Evolutionary conservation across 1,139 yeast species (phyloP), one percentile per base, ranked within the genome.

Genomic region (Kodamaea fungicola): DNA sequence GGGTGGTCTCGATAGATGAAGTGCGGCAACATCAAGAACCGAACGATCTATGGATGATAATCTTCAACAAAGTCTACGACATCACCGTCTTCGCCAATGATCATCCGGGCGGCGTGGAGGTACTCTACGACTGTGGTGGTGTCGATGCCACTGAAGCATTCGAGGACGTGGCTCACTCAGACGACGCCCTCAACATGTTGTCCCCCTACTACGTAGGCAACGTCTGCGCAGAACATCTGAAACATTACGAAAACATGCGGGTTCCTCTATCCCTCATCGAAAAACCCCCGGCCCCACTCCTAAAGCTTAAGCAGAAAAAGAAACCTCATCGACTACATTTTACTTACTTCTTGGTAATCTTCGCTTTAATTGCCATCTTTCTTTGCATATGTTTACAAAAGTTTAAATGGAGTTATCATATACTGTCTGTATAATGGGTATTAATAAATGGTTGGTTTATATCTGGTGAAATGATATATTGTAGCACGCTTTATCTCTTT

Each of bases 61-160:
- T 82, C 3, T 80, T 78, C 48, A 78, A 76, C 37, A 72, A 75
- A 38, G 83, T 82, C 0, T 83, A 81, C 51, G 74, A 82, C 47
- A 67, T 80, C 4, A 74, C 83, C 2, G 45, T 55, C 4, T 67
- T 80, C 34, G 54, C 76, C 2, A 61, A 58, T 3, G 59, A 60
- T 1, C 90, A 83, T 51, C 88, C 89, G 4, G 90, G 89, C 4
- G 89, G 89, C 2, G 72, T 76, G 0, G 87, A 80, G 45, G 84
- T 82, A 5, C 58, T 83, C 32, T 60, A 77, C 43, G 86, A 81
- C 43, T 80, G 83, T 54, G 87, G 80, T 6, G 90, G 90, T 0
- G 74, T 72, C n/a, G 89, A 83, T 57, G 87, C 84, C 6, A 79
- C 88, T 0, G 74, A 65, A 42, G 76, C 78, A 6, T 78, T 78